Base-by-base conservation (phyloP, 2,329 filamentous ascomycete genomes). In the Chrysosphaeria jannelii region DNA sequence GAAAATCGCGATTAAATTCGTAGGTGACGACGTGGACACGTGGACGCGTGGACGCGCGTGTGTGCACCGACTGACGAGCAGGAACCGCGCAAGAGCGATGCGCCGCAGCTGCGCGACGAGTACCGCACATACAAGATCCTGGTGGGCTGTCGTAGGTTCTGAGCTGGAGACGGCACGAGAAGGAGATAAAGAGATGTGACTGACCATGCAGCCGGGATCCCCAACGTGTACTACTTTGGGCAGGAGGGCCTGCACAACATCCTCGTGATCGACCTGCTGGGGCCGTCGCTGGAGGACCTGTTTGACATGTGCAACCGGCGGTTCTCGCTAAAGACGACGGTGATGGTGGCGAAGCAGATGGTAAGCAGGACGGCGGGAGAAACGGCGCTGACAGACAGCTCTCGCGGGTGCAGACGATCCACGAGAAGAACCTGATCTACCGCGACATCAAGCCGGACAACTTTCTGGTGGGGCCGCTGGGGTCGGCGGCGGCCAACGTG, bases 311-410 rank as follows among this genome's bases (percentile, higher is more conserved):
- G 81, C 52, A 85, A 85, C 40, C 62, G 81, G 36, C 68, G 79
- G 35, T 97, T 97, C 50, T 68, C 72, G 5, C 79, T 81, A 44
- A 93, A 97, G 60, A 97, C 85, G 0, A 81, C 91, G 8, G 79
- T 93, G 30, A 91, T 93, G 85, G 79, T 93, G 27, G 81, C 85
- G 21, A 93, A 93, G 51, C 81, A 97, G 46, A 93, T 93, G 85
- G 70, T 78, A 44, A 25, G 52, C 16, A 18, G n/a, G 7, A 18
- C 7, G 16, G 47, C 19, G n/a, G 10, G 10, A 20, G 12, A 7
- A 18, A 18, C 7, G 7, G 16, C 16, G 16, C 23, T 26, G 25
- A 20, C 18, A 13, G 29, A 10, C 36, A 76, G 69, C 59, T 91
- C 24, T 91, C 79, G 16, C 66, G 81, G 32, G 81, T 97, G 13